phyloP scores from a whole-genome alignment of 495 filamentous ascomycete species.

The Bombardia bombarda region DNA sequence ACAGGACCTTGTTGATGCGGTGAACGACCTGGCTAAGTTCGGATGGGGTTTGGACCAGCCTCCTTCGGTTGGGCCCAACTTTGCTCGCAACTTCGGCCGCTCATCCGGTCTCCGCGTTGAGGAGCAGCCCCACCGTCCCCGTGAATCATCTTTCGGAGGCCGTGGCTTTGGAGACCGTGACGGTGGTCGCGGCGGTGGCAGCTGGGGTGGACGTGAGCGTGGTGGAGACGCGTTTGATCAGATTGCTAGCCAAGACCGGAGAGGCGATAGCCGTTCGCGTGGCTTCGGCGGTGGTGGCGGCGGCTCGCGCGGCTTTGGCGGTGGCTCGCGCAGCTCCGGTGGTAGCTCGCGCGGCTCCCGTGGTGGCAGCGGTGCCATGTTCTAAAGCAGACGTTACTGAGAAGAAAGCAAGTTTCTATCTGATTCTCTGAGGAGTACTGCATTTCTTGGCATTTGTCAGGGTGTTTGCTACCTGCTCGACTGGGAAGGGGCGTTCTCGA shows the following conservation, averaged over 20 bases:
- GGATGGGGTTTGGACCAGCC: slow-evolving; percentile 54
- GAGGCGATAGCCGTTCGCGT: background rate
- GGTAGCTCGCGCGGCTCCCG: background rate
- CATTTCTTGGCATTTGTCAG: background rate
- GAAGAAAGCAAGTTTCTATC: background rate
- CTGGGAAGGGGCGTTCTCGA: no score
- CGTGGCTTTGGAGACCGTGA: background rate
- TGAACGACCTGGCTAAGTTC: slow-evolving; percentile 55
- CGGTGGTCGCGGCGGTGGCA: background rate
- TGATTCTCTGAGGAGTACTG: background rate
- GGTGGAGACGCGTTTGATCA: background rate
- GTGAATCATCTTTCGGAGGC: slow-evolving; percentile 13
- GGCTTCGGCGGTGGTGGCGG: background rate
- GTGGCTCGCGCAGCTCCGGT: background rate
- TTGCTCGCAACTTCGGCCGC: slow-evolving; percentile 39
- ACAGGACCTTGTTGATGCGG: slow-evolving; percentile 33
- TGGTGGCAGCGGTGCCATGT: background rate
- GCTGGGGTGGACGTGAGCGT: background rate
- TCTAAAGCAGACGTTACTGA: background rate
- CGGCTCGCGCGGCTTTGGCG: background rate
- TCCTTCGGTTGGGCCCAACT: slow-evolving; percentile 39
- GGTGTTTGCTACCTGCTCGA: background rate
- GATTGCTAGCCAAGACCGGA: background rate
- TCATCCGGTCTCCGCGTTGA: slow-evolving; percentile 33
- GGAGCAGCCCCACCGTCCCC: slow-evolving; percentile 5